Base-by-base conservation (phyloP, 805 yeast genomes). In the Starmerella tilneyi region DNA sequence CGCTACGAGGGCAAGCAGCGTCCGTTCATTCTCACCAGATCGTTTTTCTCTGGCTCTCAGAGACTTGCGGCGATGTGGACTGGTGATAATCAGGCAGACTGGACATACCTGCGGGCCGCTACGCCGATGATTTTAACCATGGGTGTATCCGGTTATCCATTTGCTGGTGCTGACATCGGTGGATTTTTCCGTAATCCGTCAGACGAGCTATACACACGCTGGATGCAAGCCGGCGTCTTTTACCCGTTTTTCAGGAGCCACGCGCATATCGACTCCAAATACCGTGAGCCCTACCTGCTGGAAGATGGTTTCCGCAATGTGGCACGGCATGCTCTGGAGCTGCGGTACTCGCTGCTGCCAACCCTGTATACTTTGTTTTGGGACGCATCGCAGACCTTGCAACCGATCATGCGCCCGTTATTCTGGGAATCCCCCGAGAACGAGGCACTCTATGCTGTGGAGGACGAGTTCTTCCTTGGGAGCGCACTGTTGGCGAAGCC, bases 221-320 rank as follows among this genome's bases (percentile, higher is more conserved):
- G 98, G 98, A 89, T 88, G 60, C 98, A 92, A 62, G 72, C 94
- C 2, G 98, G 96, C 47, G 75, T 83, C 23, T 89, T 94, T 81
- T 88, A 89, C 63, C 98, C 98, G 28, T 92, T 92, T 58, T 89
- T 92, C 68, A 72, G 98, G 57, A 96, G 81, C 0, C 99, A 92
- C 65, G 96, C 97, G 0, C 97, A 92, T 65, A 82, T 89, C 43
- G 98, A 92, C 62, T 71, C 96, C 0, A 72, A 81, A 57, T 77
- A 97, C 64, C 75, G 96, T 51, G 98, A 92, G 61, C 98, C 98
- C 1, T 89, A 85, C 79, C 61, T 89, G 37, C 70, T 81, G 2
- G 39, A 30, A 4, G 43, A 15, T 12, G 37, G 22, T 2, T 41
- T 28, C 37, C 43, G 32, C 8, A 31, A 30, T 15, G 43, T 43